These are phyloP conservation scores for Leishmania tarentolae DNA, from an alignment of 208 protist genomes.

Conservation along the genomic window DNA sequence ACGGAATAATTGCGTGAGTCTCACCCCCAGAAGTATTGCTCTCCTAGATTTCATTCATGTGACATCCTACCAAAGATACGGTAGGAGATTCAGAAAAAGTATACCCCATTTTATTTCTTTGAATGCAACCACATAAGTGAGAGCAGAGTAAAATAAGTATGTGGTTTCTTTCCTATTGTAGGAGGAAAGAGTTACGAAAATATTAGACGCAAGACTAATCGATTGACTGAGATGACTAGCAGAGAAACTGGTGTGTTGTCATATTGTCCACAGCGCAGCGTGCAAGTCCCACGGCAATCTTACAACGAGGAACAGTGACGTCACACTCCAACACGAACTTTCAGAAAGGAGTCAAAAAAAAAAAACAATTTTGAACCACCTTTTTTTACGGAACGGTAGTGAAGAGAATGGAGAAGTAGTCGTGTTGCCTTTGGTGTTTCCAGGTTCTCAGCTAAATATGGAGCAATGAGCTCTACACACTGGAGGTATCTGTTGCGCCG, in stretches of 20 bases:
- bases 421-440: background rate
- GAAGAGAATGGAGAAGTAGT: background rate
- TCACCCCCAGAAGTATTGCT: slow-evolving; percentile 45
- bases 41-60: slow-evolving; percentile 39
- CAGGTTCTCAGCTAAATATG: background rate
- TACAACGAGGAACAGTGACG: background rate
- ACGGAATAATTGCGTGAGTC: slow-evolving; percentile 35
- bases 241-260: background rate
- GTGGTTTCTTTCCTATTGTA: background rate
- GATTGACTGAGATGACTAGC: background rate
- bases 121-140: background rate
- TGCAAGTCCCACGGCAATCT: background rate
- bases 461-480: background rate
- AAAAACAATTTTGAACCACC: background rate
- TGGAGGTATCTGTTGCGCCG: background rate
- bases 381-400: background rate
- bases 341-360: background rate
- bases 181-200: background rate
- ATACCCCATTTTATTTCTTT: background rate
- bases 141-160: background rate
- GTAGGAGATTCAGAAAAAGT: slow-evolving; percentile 19
- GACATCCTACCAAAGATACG: background rate
- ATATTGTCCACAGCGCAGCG: background rate
- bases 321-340: background rate
- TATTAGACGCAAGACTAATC: background rate